A percentile compares a stretch with the other conserved stretches of the same genome.
Conservation (phyloP, 2,329 filamentous ascomycete genomes). For the Drechslera avenae region DNA sequence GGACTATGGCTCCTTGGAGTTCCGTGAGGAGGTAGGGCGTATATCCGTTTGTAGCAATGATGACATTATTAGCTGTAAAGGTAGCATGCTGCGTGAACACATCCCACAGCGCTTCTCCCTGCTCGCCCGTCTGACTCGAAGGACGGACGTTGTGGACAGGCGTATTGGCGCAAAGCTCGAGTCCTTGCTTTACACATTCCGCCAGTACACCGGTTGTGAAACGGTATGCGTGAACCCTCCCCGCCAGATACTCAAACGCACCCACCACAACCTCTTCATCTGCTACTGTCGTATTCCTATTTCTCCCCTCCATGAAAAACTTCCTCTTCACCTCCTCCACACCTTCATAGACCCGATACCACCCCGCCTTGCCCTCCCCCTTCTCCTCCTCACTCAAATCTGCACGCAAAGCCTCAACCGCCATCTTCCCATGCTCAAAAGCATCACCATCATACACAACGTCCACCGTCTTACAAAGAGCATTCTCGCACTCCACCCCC, state of each 20-base stretch:
- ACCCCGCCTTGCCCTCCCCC: constrained; percentile 31
- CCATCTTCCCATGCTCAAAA: constrained; percentile 35
- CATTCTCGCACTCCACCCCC: constrained; percentile 53
- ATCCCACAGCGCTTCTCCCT: constrained; percentile 17
- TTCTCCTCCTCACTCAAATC: constrained; percentile 35
- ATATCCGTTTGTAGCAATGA: constrained; percentile 47
- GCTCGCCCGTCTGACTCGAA: background rate
- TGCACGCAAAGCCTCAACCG: constrained; percentile 28
- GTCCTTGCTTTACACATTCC: constrained; percentile 32
- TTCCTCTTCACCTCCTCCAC: constrained; percentile 15
- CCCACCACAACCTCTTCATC: constrained; percentile 31
- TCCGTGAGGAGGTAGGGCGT: constrained; percentile 34
- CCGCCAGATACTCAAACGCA: constrained; percentile 41
- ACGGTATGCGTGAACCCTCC: constrained; percentile 40
- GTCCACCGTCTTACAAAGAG: constrained; percentile 61
- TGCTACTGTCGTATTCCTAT: constrained; percentile 22
- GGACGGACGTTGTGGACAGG: constrained; percentile 30
- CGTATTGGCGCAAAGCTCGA: constrained; percentile 38
- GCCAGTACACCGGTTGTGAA: constrained; percentile 37
- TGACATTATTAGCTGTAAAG: constrained; percentile 24
- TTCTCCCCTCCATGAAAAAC: constrained; percentile 27
- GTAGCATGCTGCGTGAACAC: constrained; percentile 25
- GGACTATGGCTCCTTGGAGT: constrained; percentile 50
- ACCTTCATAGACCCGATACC: constrained; percentile 32
- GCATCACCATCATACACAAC: constrained; percentile 58